phyloP scores from a whole-genome alignment of 208 protist species.

The Naegleria fowleri region DNA sequence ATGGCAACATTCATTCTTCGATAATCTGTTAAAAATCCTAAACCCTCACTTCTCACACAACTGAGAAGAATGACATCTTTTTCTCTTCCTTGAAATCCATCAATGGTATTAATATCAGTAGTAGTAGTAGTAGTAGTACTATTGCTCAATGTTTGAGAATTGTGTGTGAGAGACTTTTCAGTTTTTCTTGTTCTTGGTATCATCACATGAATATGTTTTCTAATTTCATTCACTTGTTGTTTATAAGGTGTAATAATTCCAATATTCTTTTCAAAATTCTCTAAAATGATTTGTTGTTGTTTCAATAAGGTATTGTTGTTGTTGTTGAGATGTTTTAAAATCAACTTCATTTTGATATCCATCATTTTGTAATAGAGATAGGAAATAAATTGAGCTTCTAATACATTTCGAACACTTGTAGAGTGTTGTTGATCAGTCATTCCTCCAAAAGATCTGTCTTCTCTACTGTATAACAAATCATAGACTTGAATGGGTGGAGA shows the following conservation, averaged over 20 bases:
- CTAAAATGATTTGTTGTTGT: no score
- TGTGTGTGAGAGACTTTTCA: neutral
- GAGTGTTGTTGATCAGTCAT: neutral
- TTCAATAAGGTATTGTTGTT: no score
- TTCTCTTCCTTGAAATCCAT: conserved; percentile 50
- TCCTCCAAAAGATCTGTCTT: neutral
- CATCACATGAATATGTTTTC: neutral
- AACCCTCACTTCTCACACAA: conserved; percentile 31
- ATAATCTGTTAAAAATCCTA: conserved; percentile 78
- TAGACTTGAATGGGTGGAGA: neutral
- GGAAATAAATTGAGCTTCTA: neutral
- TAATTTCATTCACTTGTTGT: conserved; percentile 8
- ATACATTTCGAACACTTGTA: neutral
- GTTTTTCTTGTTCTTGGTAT: neutral
- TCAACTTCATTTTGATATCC: neutral
- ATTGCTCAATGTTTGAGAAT: neutral
- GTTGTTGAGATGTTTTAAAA: neutral
- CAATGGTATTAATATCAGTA: conserved; percentile 37
- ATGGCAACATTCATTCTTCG: conserved; percentile 82
- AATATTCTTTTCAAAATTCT: neutral
- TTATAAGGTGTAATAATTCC: conserved; percentile 13
- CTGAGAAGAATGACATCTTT: conserved; percentile 46
- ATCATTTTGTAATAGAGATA: neutral
- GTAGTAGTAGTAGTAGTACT: no score
- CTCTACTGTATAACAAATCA: neutral